Conservation (phyloP, 169 alveolate genomes). For the Besnoitia besnoiti region DNA sequence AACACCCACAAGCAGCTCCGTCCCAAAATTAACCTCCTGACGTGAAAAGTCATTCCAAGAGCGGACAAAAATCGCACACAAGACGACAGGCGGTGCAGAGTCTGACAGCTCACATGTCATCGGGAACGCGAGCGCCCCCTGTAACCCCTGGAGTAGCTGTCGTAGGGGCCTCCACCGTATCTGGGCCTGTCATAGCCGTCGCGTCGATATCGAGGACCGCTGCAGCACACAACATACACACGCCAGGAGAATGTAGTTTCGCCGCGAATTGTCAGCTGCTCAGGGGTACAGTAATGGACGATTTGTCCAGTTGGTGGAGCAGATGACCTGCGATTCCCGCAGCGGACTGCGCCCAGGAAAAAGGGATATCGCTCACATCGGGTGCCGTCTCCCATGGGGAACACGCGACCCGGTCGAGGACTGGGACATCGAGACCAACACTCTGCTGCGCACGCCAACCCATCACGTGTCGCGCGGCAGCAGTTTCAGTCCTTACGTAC, state of each 20-base stretch:
- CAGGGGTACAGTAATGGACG: too few relatives aligned
- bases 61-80: neutral
- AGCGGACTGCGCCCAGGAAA: neutral
- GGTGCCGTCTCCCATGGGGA: neutral
- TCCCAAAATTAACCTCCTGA: neutral
- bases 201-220: neutral
- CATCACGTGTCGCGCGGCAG: neutral
- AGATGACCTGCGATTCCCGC: too few relatives aligned
- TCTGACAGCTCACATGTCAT: neutral
- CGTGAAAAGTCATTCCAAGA: neutral
- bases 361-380: too few relatives aligned
- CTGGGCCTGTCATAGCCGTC: neutral
- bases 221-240: neutral
- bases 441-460: neutral
- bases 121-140: conserved; percentile 9
- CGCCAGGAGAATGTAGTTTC: neutral
- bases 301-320: neutral
- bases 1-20: neutral
- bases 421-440: neutral
- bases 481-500: neutral
- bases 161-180: neutral
- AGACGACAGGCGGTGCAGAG: neutral
- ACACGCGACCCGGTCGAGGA: neutral
- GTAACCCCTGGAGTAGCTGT: neutral
- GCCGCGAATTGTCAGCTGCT: too few relatives aligned